Base-by-base conservation (phyloP, 78 protist genomes). In the Chrysochromulina tobinii region DNA sequence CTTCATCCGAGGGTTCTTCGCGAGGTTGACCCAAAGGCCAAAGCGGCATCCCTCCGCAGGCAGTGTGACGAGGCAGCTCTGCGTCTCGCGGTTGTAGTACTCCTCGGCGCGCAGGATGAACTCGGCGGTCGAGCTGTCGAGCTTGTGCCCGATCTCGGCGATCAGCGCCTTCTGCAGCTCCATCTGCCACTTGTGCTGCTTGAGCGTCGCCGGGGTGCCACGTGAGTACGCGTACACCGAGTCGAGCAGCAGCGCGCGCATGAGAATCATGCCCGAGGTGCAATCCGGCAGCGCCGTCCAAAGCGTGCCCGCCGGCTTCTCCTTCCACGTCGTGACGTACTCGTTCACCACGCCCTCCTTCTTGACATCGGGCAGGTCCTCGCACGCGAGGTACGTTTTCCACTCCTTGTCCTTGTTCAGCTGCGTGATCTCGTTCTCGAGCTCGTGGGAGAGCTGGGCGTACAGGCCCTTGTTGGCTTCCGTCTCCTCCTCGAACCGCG, bases 11-110 rank as follows among this genome's bases (percentile, higher is more conserved):
- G n/a, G 61, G 84, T 77, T 77, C 38, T 15, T 3, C 27, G 84
- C 84, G 61, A 77, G 61, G 59, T 77, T 77, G 27, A 77, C 59
- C 84, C 84, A 77, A 1, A 77, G 61, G 17, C 61, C 84, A 38
- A 9, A 53, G 27, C 9, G 1, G 61, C 48, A 7, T 23, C 3
- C 12, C 9, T 2, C 25, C 14, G 15, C 11, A 14, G 55, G n/a
- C 5, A 17, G 3, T 0, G 2, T 3, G n/a, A 4, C 15, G 17
- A 20, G 18, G 38, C 38, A 38, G 25, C 9, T 4, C n/a, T 77
- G 61, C 27, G 14, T 38, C 23, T 15, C 5, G 38, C 6, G 9
- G 84, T 2, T 38, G 23, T 23, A 23, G 5, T 1, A 50, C 59
- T 38, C 84, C 48, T 77, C 84, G 27, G 84, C 84, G 61, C 23